Evolutionary conservation across 2,329 filamentous ascomycete species (phyloP).

Genomic region (Myriosclerotinia duriaeana): DNA sequence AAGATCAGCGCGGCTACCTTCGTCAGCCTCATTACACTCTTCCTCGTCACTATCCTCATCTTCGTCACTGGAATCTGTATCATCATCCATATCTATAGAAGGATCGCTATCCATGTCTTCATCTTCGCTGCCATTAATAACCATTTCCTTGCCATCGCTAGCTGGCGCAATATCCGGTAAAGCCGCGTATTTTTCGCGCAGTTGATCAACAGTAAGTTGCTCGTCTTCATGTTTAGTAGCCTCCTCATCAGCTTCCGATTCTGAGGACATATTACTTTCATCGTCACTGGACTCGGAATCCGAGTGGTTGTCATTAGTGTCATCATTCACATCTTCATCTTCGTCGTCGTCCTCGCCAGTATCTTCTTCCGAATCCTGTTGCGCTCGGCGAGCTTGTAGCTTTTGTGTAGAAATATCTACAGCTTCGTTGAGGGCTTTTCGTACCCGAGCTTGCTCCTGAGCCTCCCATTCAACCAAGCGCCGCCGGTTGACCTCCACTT

Average conservation of each 20-base stretch:
- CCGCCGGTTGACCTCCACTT: constrained; percentile 58
- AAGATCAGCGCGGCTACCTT: constrained; percentile 42
- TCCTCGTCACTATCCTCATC: constrained; percentile 56
- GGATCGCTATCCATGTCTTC: constrained; percentile 35
- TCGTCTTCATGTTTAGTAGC: constrained; percentile 56
- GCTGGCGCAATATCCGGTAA: constrained; percentile 48
- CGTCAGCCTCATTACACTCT: constrained; percentile 44
- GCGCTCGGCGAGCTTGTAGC: constrained; percentile 59
- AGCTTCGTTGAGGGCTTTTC: constrained; percentile 69
- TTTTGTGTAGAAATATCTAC: constrained; percentile 70
- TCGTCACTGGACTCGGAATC: constrained; percentile 41
- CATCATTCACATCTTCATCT: constrained; percentile 34
- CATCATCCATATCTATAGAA: constrained; percentile 30
- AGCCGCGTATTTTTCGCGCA: constrained; percentile 67
- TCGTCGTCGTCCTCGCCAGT: constrained; percentile 45
- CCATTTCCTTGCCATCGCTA: constrained; percentile 39
- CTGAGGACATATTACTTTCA: constrained; percentile 62
- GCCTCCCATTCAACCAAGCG: constrained; percentile 63
- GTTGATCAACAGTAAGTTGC: constrained; percentile 65
- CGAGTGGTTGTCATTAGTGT: constrained; percentile 42
- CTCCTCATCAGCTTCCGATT: constrained; percentile 58
- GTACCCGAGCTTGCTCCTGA: constrained; percentile 62
- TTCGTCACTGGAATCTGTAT: constrained; percentile 57
- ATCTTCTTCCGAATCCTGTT: constrained; percentile 51
- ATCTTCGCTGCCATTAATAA: constrained; percentile 35